These are phyloP conservation scores for Durio zibethinus DNA, from an alignment of 345 rosid genomes.

Conservation along the genomic window DNA sequence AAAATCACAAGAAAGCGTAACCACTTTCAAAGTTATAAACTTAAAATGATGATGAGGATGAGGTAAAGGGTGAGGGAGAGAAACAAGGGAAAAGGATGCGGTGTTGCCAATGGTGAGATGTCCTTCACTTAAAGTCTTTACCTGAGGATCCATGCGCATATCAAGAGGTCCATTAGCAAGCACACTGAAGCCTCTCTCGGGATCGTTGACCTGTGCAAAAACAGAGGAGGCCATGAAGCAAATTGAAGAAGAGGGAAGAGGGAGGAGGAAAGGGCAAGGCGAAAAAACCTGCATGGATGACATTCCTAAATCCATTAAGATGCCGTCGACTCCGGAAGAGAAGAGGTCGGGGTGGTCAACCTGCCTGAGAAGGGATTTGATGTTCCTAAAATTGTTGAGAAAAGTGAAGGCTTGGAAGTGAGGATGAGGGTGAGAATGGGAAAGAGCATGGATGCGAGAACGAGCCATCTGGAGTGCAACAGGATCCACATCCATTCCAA, in stretches of 20 bases:
- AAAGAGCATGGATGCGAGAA: conserved; percentile 37
- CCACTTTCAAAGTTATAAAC: background rate
- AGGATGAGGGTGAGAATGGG: conserved; percentile 31
- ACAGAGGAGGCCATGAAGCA: background rate
- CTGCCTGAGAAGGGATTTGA: conserved; percentile 47
- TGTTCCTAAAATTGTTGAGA: conserved; percentile 56
- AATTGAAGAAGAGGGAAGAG: background rate
- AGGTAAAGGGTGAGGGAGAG: background rate
- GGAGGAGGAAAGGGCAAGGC: background rate
- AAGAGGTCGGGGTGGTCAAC: conserved; percentile 37
- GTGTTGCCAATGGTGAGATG: background rate
- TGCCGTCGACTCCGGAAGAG: conserved; percentile 65
- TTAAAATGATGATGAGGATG: background rate
- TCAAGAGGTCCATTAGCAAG: conserved; percentile 90
- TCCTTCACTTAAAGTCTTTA: conserved; percentile 3
- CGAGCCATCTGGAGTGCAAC: conserved; percentile 61
- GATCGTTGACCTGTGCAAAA: conserved; percentile 69
- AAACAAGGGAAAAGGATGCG: background rate
- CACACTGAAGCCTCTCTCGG: conserved; percentile 83
- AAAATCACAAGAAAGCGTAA: background rate
- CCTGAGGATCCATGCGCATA: conserved; percentile 98
- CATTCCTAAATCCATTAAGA: conserved; percentile 95
- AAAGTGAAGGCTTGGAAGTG: conserved; percentile 42
- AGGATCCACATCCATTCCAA: conserved; percentile 96
- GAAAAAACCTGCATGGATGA: conserved; percentile 93